Conservation (phyloP, 2,329 filamentous ascomycete genomes). For the Fusarium sp. region DNA sequence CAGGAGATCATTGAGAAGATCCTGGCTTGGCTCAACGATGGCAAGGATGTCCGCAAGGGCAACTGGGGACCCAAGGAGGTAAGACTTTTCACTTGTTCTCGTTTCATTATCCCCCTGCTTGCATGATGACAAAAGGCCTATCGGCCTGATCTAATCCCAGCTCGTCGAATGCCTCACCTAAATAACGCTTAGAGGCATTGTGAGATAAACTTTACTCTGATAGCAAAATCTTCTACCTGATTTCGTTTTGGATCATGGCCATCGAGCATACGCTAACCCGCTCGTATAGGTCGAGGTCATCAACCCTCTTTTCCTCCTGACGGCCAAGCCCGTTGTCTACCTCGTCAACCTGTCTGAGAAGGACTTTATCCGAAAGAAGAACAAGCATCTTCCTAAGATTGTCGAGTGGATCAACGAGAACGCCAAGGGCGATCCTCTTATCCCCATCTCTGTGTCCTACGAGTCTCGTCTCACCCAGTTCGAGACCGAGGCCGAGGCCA, state of each 20-base stretch:
- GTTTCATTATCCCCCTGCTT: constrained; percentile 46
- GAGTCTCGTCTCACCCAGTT: constrained; percentile 92
- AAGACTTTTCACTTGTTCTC: constrained; percentile 55
- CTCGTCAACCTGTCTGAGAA: constrained; percentile 97
- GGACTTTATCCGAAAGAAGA: constrained; percentile 98
- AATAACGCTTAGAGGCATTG: constrained; percentile 78
- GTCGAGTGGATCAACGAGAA: constrained; percentile 96
- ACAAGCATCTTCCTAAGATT: constrained; percentile 96
- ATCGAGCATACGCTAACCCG: constrained; percentile 40
- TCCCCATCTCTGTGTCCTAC: constrained; percentile 91
- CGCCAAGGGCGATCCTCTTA: constrained; percentile 86
- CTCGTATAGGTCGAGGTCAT: constrained; percentile 87
- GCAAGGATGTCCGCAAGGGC: constrained; percentile 94
- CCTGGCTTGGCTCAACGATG: constrained; percentile 82
- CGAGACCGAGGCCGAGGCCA: constrained; percentile 79
- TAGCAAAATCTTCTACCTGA: constrained; percentile 37
- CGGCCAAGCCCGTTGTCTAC: constrained; percentile 97
- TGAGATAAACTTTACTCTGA: constrained; percentile 91
- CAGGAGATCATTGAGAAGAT: constrained; percentile 94
- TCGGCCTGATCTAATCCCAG: constrained; percentile 98
- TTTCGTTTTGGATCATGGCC: constrained; percentile 8
- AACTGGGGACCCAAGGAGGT: constrained; percentile 96
- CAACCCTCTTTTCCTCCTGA: constrained; percentile 94
- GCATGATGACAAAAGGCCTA: constrained; percentile 99
- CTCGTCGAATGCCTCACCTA: constrained; percentile 93